These are phyloP conservation scores for Aquilaria sinensis DNA, from an alignment of 345 rosid genomes.

Conservation along the genomic window DNA sequence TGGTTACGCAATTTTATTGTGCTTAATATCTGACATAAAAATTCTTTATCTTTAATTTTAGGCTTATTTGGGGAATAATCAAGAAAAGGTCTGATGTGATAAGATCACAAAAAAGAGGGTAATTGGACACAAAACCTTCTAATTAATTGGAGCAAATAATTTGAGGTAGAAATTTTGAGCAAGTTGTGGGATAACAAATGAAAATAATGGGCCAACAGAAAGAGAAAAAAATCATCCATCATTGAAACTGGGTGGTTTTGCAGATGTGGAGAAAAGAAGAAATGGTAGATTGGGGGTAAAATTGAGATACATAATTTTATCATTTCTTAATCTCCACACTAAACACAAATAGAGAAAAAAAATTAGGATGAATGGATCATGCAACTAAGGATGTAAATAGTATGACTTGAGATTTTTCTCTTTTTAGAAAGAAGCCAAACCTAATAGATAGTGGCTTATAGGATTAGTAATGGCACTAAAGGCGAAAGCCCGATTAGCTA, in stretches of 20 bases:
- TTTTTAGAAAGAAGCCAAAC: too few species aligned
- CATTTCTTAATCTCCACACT: too few species aligned
- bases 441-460: too few species aligned
- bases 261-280: too few species aligned
- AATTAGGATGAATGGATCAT: too few species aligned
- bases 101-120: slow-evolving; percentile 22
- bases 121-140: slow-evolving; percentile 21
- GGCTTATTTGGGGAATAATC: slow-evolving; percentile 83
- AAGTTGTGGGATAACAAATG: slow-evolving; percentile 19
- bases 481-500: too few species aligned
- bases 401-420: too few species aligned
- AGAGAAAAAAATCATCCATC: slow-evolving; percentile 48
- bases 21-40: slow-evolving; percentile 63
- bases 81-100: slow-evolving; percentile 68
- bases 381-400: too few species aligned
- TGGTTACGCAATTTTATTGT: slow-evolving; percentile 51
- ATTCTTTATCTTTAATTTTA: slow-evolving; percentile 61
- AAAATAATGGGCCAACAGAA: slow-evolving; percentile 24
- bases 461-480: too few species aligned
- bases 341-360: too few species aligned
- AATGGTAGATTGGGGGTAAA: too few species aligned
- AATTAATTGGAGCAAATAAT: slow-evolving; percentile 10
- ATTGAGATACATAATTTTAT: too few species aligned
- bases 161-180: slow-evolving; percentile 13
- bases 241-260: slow-evolving; percentile 9